phyloP scores from a whole-genome alignment of 2,329 filamentous ascomycete genomes.

The Aspergillus sojae region DNA sequence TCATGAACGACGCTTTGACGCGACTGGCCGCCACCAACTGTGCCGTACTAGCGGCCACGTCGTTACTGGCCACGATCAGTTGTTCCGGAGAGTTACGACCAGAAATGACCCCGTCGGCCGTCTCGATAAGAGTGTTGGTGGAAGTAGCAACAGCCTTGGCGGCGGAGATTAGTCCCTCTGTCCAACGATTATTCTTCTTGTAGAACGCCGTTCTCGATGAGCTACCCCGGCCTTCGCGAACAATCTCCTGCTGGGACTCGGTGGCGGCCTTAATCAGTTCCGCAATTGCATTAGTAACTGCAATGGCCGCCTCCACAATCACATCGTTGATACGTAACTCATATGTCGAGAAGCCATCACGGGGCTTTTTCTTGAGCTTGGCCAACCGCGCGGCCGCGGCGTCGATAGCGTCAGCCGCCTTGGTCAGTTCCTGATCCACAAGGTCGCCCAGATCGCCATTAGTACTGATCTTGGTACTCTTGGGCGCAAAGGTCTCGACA shows the following conservation, averaged over 20 bases:
- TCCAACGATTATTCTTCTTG: slow-evolving; percentile 99
- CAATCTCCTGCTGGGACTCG: slow-evolving; percentile 91
- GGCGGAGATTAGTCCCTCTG: slow-evolving; percentile 93
- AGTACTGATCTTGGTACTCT: slow-evolving; percentile 76
- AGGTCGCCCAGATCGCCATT: slow-evolving; percentile 88
- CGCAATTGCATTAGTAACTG: slow-evolving; percentile 91
- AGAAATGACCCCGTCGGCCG: slow-evolving; percentile 90
- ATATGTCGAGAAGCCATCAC: slow-evolving; percentile 92
- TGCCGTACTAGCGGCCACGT: slow-evolving; percentile 92
- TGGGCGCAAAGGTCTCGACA: slow-evolving; percentile 87
- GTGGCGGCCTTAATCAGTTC: slow-evolving; percentile 94
- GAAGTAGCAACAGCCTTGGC: slow-evolving; percentile 93
- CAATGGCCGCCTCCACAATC: slow-evolving; percentile 88
- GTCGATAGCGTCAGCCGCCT: slow-evolving; percentile 93
- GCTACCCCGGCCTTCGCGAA: slow-evolving; percentile 84
- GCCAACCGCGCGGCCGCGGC: slow-evolving; percentile 85
- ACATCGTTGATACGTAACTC: slow-evolving; percentile 95
- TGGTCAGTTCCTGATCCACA: slow-evolving; percentile 87
- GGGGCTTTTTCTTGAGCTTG: slow-evolving; percentile 94
- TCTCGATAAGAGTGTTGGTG: slow-evolving; percentile 96
- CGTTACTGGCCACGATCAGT: slow-evolving; percentile 95
- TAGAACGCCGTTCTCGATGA: slow-evolving; percentile 93
- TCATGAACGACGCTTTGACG: slow-evolving; percentile 98
- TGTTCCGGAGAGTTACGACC: slow-evolving; percentile 93
- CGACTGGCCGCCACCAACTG: slow-evolving; percentile 93